Base-by-base conservation (phyloP, 1,284 basidiomycete species). In the Agroathelia rolfsii region DNA sequence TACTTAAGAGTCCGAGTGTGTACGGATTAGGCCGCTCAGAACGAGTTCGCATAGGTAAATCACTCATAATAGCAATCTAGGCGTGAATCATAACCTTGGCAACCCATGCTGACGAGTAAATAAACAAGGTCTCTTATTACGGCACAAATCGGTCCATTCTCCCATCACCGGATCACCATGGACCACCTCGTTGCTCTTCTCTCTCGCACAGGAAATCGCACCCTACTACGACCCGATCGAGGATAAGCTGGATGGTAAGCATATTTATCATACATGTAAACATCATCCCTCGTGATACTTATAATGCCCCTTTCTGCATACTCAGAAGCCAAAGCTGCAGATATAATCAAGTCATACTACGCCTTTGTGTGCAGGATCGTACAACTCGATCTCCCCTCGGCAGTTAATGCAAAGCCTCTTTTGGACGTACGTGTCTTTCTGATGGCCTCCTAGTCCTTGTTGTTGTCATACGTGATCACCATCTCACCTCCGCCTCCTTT, bases 171-270 rank as follows among this genome's bases (percentile, higher is more conserved):
- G 75, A 8, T 66, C 71, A 7, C 66, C 76, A 31, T 90, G 86
- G 86, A 59, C 73, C 19, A 67, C 66, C 2, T 78, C 84, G 5
- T 43, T 86, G 13, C 53, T 88, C 4, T 90, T 89, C 57, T 74
- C 84, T 0, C 58, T 88, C 21, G 66, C 84, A 2, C 73, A 75
- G 50, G 76, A 84, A 40, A 59, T 90, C n/a, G 59, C 75, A 2
- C 62, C 66, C 2, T 49, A 62, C 3, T 85, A 76, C 56, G 53
- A 64, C 33, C 48, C 56, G 6, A 39, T 50, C 0, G 52, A 55
- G 3, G 61, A 68, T 30, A 37, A 40, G 9, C 49, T 79, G n/a
- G 55, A 73, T 42, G 56, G 82, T 81, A 44, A 37, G 61, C 36
- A 1, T 28, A 7, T 15, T 14, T 24, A 22, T 32, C 28, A 14